A percentile compares a stretch with the other conserved stretches of the same genome.
These are phyloP conservation scores for Pholiota molesta DNA, from an alignment of 768 basidiomycete species.

Conservation along the genomic window DNA sequence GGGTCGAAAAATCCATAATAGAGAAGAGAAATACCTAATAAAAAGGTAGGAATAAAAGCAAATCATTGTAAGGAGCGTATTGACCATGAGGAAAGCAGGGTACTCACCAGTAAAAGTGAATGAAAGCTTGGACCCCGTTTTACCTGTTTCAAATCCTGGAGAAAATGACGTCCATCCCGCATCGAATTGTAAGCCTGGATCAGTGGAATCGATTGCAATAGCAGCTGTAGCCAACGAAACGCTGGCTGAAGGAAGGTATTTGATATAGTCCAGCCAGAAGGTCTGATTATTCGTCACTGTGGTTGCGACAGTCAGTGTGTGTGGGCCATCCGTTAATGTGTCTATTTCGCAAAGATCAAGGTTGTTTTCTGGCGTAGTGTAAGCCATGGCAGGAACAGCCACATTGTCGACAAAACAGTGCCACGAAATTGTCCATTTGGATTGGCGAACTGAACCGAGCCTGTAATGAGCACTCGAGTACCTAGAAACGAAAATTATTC, in stretches of 20 bases:
- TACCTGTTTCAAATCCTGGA: slow-evolving; percentile 4
- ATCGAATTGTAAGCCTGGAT: slow-evolving; percentile 1
- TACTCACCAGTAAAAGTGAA: slow-evolving; percentile 3
- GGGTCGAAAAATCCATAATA: slow-evolving; percentile 6
- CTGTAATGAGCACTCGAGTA: slow-evolving; percentile 2
- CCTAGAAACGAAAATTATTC: neutral
- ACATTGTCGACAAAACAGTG: slow-evolving; percentile 1
- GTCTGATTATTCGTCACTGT: neutral
- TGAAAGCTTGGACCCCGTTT: slow-evolving; percentile 1
- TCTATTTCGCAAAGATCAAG: neutral
- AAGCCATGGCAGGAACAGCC: neutral
- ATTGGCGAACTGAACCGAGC: neutral
- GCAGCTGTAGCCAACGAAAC: neutral
- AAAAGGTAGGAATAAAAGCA: neutral
- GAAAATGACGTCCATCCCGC: neutral
- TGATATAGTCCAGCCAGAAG: slow-evolving; percentile 10
- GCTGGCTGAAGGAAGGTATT: slow-evolving; percentile 1
- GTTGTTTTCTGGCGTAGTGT: neutral
- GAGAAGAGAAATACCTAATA: neutral
- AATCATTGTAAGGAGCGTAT: neutral
- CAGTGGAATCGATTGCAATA: neutral
- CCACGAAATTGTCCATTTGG: neutral
- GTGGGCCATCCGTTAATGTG: slow-evolving; percentile 1
- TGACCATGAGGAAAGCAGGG: no score
- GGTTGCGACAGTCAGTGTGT: neutral